Evolutionary conservation across 768 basidiomycete species (phyloP), one percentile per base, ranked within the genome.

Genomic region (Lentinula edodes): DNA sequence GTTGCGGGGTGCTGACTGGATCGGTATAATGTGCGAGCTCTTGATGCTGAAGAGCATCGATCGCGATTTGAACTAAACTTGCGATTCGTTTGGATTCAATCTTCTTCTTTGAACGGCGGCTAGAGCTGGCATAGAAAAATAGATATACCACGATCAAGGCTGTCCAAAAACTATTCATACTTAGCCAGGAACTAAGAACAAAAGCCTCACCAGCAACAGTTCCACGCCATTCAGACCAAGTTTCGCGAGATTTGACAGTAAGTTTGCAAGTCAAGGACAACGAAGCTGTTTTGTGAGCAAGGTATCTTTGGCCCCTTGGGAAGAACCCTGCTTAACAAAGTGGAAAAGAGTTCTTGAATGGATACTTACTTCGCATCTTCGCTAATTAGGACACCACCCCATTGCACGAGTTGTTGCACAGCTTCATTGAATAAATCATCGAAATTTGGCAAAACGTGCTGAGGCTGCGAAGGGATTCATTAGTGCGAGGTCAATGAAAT

Each of bases 11-110:
- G 61, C 79, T 85, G 65, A 90, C 83, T 13, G 93, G 91, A 71
- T 94, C 92, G 66, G 85, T 83, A 72, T 93, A 85, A 73, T 96
- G 85, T 3, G 86, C 85, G 61, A 89, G 76, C 70, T 94, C 93
- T 72, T 94, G 91, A 66, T 89, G 87, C 68, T 86, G 88, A 71
- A 95, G 80, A 16, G 86, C 84, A 66, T 91, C 88, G 56, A 94
- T 83, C 10, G 88, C 89, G 61, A 87, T 83, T 72, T 89, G 88
- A 23, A 93, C 92, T 54, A 94, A 79, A 67, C 83, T 85, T 59
- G 83, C 80, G 62, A 91, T 84, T 61, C 86, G 89, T 66, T 79
- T 81, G 62, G 74, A 78, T 71, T 93, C 90, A 7, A 78, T 73
- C 68, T 77, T 77, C 66, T 76, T 82, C 65, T 77, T 81, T 61